Base-by-base conservation (phyloP, 2,329 filamentous ascomycete species). In the Fusarium armeniacum region DNA sequence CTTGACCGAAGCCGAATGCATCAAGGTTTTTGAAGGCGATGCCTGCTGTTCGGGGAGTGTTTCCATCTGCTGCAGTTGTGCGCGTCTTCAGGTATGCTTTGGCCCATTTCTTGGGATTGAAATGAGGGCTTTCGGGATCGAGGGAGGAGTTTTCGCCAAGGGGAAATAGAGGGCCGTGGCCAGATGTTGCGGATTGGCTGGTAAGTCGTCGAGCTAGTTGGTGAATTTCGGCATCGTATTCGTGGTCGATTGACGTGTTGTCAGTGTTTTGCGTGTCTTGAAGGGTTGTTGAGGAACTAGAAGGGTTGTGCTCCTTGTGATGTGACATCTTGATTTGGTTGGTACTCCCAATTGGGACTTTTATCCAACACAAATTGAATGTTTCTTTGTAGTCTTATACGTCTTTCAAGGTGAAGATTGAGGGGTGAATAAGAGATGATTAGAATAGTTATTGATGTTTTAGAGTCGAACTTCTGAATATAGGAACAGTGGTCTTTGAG, bases 1-100 rank as follows among this genome's bases (percentile, higher is more conserved):
- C 82, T 38, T 84, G 85, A 16, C 89, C 89, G 71, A 85, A 91
- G 12, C 90, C 89, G 71, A 87, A 87, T 2, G 90, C 87, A 65
- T 85, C 90, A 46, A 92, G 80, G 71, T 91, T 84, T 74, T 85
- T 84, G 78, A 89, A 92, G 20, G 84, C 82, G n/a, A 92, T 82
- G 18, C 90, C 89, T 0, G 86, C 83, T 10, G 85, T 86, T 66
- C 89, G 85, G 73, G 86, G 86, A 13, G 79, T 77, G 67, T 82
- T 82, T 35, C 85, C 88, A 62, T 85, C 83, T 58, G 68, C 66
- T 1, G 57, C 58, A 6, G 72, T 51, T 3, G 46, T 66, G 1
- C 75, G 62, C 2, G 68, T 65, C 13, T 73, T 50, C 53, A 75
- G 75, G 9, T 76, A 78, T 18, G 81, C 81, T 61, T 78, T 82